Percentiles rank a stretch among this genome's conserved stretches.
phyloP scores from a whole-genome alignment of 2,329 filamentous ascomycete genomes.

The Pochonia chlamydosporia region DNA sequence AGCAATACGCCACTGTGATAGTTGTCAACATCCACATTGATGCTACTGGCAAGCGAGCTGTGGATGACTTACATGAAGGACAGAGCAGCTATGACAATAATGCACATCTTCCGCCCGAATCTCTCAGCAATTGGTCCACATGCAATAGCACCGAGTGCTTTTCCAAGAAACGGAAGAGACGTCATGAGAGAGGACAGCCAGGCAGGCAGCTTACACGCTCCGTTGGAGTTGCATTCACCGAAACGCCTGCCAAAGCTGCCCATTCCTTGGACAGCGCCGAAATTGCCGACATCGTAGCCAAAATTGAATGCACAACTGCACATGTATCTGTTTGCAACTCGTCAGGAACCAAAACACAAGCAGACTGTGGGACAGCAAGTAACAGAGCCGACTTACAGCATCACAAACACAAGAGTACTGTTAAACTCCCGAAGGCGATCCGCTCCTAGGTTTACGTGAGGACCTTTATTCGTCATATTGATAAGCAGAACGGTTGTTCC shows the following conservation, averaged over 20 bases:
- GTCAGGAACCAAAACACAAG: no score
- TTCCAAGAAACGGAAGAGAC: slow-evolving; percentile 18
- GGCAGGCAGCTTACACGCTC: slow-evolving; percentile 10
- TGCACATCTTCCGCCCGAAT: slow-evolving; percentile 8
- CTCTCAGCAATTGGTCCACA: slow-evolving; percentile 6
- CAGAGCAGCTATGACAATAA: slow-evolving; percentile 4
- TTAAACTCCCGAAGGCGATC: not conserved
- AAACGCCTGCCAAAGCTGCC: slow-evolving; percentile 18
- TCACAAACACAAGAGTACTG: not conserved
- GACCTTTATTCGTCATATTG: no score
- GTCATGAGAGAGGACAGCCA: slow-evolving; percentile 21
- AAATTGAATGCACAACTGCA: slow-evolving; percentile 20
- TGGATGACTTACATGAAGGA: slow-evolving; percentile 8
- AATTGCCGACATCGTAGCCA: slow-evolving; percentile 21
- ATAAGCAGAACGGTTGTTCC: no score
- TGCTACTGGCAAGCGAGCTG: not conserved
- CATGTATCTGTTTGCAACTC: slow-evolving; percentile 16
- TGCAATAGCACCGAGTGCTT: slow-evolving; percentile 9
- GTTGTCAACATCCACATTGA: not conserved
- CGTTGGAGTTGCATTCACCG: slow-evolving; percentile 14
- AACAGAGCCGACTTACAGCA: not conserved
- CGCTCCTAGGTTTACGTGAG: not conserved
- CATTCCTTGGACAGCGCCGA: slow-evolving; percentile 21
- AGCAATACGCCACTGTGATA: slow-evolving; percentile 20
- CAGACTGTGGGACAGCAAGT: not conserved